Conservation (phyloP, 192 early-diverging fungal species). For the Gaertneriomyces sp. region DNA sequence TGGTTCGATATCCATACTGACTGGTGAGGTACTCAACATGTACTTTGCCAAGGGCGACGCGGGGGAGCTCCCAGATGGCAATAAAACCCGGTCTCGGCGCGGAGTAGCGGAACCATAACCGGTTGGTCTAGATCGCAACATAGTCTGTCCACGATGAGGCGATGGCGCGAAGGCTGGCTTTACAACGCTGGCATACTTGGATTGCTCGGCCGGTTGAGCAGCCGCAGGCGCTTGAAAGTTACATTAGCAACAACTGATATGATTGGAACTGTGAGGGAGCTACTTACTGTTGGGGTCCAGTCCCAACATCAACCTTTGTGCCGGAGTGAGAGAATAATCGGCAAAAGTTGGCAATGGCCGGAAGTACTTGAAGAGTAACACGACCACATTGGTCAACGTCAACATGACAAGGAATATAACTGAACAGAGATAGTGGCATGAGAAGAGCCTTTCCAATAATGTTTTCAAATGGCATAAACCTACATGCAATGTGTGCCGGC, state of each 20-base stretch:
- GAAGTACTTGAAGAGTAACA: constrained; percentile 16
- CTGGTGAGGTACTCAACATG: constrained; percentile 21
- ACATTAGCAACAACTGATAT: background rate
- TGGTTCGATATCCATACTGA: constrained; percentile 11
- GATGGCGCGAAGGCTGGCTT: constrained; percentile 3
- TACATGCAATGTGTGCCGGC: background rate
- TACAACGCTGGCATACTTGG: constrained; percentile 4
- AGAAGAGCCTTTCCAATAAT: background rate
- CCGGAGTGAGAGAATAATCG: constrained; percentile 22
- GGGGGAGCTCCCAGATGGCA: constrained; percentile 1
- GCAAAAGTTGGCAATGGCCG: constrained; percentile 8
- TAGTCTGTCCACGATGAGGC: background rate
- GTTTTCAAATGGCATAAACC: background rate
- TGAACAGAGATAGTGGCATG: background rate
- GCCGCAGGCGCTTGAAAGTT: background rate
- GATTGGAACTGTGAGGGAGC: background rate
- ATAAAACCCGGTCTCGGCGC: background rate
- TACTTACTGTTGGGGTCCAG: constrained; percentile 16
- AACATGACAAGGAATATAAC: background rate
- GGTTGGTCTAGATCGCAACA: background rate
- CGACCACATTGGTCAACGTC: constrained; percentile 11
- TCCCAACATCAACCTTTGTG: constrained; percentile 20
- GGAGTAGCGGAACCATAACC: background rate
- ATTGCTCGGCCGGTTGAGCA: background rate
- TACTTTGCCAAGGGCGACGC: constrained; percentile 27